Percentiles rank a stretch among this genome's conserved stretches.
Evolutionary conservation across 2,329 filamentous ascomycete genomes (phyloP).

Genomic region (Neonectria ditissima): DNA sequence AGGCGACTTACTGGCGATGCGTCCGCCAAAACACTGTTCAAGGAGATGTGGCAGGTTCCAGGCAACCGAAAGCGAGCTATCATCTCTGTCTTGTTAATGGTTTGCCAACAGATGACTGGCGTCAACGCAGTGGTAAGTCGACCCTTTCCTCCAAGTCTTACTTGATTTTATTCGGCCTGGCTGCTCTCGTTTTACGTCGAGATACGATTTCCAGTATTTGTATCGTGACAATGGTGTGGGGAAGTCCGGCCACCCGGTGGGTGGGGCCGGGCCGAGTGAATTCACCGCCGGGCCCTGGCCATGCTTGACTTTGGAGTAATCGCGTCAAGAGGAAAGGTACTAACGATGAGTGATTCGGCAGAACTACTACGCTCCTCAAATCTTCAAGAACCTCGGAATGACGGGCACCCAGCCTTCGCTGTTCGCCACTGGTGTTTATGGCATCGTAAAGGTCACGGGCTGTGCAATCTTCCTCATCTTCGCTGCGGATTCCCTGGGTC

Average conservation of each 20-base stretch:
- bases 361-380: slow-evolving; percentile 77
- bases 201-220: neutral
- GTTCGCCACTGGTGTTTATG: slow-evolving; percentile 80
- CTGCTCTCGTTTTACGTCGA: too few species aligned
- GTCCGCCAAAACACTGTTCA: slow-evolving; percentile 67
- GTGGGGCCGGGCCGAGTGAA: neutral
- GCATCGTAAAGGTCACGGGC: slow-evolving; percentile 75
- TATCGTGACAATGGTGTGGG: neutral
- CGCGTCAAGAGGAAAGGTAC: neutral
- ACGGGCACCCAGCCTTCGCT: slow-evolving; percentile 66
- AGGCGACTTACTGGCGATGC: slow-evolving; percentile 66
- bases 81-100: slow-evolving; percentile 70
- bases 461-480: slow-evolving; percentile 75
- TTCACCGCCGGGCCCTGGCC: too few species aligned
- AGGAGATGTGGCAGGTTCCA: slow-evolving; percentile 71
- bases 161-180: too few species aligned
- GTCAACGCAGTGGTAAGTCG: slow-evolving; percentile 50
- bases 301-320: neutral
- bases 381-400: slow-evolving; percentile 75
- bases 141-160: neutral
- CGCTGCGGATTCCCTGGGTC: slow-evolving; percentile 76
- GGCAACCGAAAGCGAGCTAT: slow-evolving; percentile 73
- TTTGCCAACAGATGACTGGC: slow-evolving; percentile 82
- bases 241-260: too few species aligned
- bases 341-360: slow-evolving; percentile 23